Evolutionary conservation across 192 early-diverging fungal species (phyloP).

Genomic region (Lobosporangium transversale): DNA sequence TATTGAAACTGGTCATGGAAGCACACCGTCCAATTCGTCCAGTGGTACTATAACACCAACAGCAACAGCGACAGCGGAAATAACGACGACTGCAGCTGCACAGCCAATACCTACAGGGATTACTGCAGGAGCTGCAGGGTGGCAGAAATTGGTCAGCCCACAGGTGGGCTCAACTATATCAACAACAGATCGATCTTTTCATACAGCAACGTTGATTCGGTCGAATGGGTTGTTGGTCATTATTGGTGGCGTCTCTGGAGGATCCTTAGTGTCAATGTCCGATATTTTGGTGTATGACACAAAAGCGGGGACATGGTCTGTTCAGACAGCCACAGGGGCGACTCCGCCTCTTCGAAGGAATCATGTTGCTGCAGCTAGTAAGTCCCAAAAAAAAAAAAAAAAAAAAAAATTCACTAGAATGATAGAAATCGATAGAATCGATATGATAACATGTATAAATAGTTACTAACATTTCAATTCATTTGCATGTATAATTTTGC

Average conservation of each 20-base stretch:
- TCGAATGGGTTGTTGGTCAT: constrained; percentile 37
- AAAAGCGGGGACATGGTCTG: constrained; percentile 24
- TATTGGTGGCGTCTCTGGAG: constrained; percentile 36
- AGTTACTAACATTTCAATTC: background rate
- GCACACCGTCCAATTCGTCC: no score
- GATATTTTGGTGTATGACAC: constrained; percentile 49
- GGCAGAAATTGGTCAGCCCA: constrained; percentile 18
- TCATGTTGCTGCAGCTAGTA: constrained; percentile 45
- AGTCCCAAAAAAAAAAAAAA: no score
- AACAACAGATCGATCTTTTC: constrained; percentile 17
- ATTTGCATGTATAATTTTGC: background rate
- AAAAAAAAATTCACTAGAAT: no score
- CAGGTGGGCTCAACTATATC: background rate
- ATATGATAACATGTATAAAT: no score
- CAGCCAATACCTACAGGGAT: constrained; percentile 25
- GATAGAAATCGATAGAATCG: no score
- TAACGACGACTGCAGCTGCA: constrained; percentile 2
- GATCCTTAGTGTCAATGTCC: constrained; percentile 24
- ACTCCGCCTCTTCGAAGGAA: constrained; percentile 31
- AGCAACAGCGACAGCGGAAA: background rate
- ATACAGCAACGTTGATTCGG: constrained; percentile 36
- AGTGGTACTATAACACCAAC: background rate
- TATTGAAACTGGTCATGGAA: background rate
- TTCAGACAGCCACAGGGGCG: constrained; percentile 40
- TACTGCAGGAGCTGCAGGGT: constrained; percentile 24